A percentile compares a stretch with the other conserved stretches of the same genome.
phyloP scores from a whole-genome alignment of 768 basidiomycete genomes.

The Favolaschia claudopus region DNA sequence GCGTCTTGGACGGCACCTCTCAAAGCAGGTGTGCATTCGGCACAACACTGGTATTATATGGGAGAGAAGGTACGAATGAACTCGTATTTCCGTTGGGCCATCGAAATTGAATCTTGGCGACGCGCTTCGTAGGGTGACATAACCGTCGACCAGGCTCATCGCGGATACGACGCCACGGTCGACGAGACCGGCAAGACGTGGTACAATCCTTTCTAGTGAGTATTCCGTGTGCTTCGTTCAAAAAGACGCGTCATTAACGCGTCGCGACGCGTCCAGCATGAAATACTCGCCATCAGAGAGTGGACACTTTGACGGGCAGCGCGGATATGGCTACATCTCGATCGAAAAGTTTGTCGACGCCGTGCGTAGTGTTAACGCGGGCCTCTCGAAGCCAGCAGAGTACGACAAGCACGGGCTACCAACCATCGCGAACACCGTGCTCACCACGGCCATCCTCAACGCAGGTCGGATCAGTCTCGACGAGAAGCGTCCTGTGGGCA shows the following conservation, averaged over 20 bases:
- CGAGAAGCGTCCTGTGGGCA: slow-evolving; percentile 84
- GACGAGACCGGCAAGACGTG: slow-evolving; percentile 86
- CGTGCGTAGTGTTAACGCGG: slow-evolving; percentile 79
- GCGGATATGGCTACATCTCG: slow-evolving; percentile 91
- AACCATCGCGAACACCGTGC: slow-evolving; percentile 87
- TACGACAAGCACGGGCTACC: slow-evolving; percentile 85
- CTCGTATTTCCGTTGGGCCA: not conserved
- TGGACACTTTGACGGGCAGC: slow-evolving; percentile 94
- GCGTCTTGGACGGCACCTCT: slow-evolving; percentile 95
- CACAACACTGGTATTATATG: slow-evolving; percentile 96
- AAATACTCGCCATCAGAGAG: slow-evolving; percentile 93
- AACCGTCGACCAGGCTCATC: slow-evolving; percentile 90
- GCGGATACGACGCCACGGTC: slow-evolving; percentile 89
- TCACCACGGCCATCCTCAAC: slow-evolving; percentile 88
- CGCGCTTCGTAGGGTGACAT: slow-evolving; percentile 76
- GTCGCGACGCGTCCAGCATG: slow-evolving; percentile 68
- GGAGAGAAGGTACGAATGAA: slow-evolving; percentile 73
- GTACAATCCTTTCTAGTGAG: slow-evolving; percentile 93
- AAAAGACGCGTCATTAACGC: slow-evolving; percentile 9
- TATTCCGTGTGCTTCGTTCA: slow-evolving; percentile 29
- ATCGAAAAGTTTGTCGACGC: slow-evolving; percentile 94
- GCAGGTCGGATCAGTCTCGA: slow-evolving; percentile 91
- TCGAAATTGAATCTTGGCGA: slow-evolving; percentile 14
- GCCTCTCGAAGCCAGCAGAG: slow-evolving; percentile 66
- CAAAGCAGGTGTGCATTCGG: slow-evolving; percentile 88